Evolutionary conservation across 805 yeast genomes (phyloP).

Genomic region (Saccharomycopsis schoenii): DNA sequence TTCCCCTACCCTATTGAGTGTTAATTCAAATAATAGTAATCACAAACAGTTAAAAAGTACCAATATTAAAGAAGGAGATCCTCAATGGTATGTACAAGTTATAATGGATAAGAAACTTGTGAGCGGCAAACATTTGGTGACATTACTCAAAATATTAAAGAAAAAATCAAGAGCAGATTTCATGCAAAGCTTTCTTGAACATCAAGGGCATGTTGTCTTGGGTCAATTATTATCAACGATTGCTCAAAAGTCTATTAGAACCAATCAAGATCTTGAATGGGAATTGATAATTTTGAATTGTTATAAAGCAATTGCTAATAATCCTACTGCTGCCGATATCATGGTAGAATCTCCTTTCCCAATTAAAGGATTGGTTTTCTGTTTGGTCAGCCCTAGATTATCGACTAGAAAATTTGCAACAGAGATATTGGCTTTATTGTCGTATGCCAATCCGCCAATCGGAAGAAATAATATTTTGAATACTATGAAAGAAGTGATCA

Average conservation of each 20-base stretch:
- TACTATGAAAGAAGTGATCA: conserved; percentile 20
- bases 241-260: conserved; percentile 26
- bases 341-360: conserved; percentile 21
- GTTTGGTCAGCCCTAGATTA: conserved; percentile 41
- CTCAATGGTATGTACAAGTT: conserved; percentile 36
- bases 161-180: conserved; percentile 20
- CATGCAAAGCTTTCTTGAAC: conserved; percentile 32
- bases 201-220: conserved; percentile 43
- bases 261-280: conserved; percentile 38
- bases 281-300: conserved; percentile 44
- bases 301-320: conserved; percentile 38
- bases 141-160: conserved; percentile 22
- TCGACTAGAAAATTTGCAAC: conserved; percentile 45
- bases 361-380: conserved; percentile 32
- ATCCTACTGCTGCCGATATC: conserved; percentile 21
- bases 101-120: conserved; percentile 30
- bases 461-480: conserved; percentile 26
- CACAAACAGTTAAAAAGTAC: background rate
- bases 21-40: conserved; percentile 5
- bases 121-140: conserved; percentile 30
- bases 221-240: conserved; percentile 34
- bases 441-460: conserved; percentile 23
- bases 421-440: conserved; percentile 34
- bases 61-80: conserved; percentile 22
- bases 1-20: conserved; percentile 9